These are phyloP conservation scores for Phytomonas sp. DNA, from an alignment of 208 protist genomes.

Conservation along the genomic window DNA sequence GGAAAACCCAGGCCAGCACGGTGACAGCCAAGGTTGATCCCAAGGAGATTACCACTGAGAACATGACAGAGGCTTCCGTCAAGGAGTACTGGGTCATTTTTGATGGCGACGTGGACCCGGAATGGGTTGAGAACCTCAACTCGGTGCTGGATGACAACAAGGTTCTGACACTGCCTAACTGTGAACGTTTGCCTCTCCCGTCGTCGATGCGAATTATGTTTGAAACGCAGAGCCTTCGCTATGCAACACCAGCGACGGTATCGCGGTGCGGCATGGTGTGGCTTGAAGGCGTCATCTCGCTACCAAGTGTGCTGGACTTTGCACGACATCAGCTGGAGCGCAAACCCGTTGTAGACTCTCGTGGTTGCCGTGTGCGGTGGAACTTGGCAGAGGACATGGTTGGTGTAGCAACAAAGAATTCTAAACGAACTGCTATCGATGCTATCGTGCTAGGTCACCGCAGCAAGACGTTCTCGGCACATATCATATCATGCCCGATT, in stretches of 20 bases:
- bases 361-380: constrained; percentile 43
- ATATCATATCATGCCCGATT: not conserved
- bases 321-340: constrained; percentile 34
- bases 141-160: constrained; percentile 99
- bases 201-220: constrained; percentile 97
- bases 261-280: constrained; percentile 99
- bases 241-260: constrained; percentile 97
- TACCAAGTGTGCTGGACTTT: constrained; percentile 61
- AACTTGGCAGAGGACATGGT: constrained; percentile 34
- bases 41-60: constrained; percentile 2
- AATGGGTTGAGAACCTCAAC: constrained; percentile 99
- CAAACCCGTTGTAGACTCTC: constrained; percentile 37
- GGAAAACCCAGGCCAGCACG: not conserved
- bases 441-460: not conserved
- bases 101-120: constrained; percentile 98
- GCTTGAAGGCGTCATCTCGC: constrained; percentile 95
- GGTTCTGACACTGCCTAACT: constrained; percentile 98
- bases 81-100: constrained; percentile 97
- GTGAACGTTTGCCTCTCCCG: constrained; percentile 96
- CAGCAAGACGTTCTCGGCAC: not conserved
- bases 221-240: constrained; percentile 96
- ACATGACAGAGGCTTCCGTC: not conserved
- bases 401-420: constrained; percentile 14
- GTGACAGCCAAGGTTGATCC: not conserved
- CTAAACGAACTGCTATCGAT: not conserved